Percentiles rank a stretch among this genome's conserved stretches.
These are phyloP conservation scores for Dictyophora rubrovolvata DNA, from an alignment of 768 basidiomycete species.

Conservation along the genomic window DNA sequence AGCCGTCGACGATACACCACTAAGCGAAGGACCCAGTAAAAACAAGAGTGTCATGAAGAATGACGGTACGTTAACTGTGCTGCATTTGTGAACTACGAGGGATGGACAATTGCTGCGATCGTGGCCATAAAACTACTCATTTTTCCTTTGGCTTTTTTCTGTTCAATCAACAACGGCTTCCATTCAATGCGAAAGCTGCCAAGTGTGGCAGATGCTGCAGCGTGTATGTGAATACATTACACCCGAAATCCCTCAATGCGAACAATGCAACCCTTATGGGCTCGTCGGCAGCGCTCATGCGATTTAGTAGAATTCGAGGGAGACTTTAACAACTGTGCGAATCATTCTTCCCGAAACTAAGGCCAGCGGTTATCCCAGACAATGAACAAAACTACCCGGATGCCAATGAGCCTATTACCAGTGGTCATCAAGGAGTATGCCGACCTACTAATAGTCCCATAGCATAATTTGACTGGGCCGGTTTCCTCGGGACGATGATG, in stretches of 20 bases:
- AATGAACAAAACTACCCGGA: too few species aligned
- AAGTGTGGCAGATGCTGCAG: too few species aligned
- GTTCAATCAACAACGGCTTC: constrained; percentile 69
- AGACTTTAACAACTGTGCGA: too few species aligned
- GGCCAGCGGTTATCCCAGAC: too few species aligned
- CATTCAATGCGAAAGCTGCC: constrained; percentile 77
- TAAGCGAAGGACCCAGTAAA: not conserved
- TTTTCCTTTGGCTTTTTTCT: too few species aligned
- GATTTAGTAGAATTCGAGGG: too few species aligned
- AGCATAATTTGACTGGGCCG: too few species aligned
- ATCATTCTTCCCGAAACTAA: too few species aligned
- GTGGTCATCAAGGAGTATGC: too few species aligned
- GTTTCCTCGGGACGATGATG: too few species aligned
- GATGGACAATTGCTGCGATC: not conserved
- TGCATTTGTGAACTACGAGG: not conserved
- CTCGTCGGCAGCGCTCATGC: constrained; percentile 39
- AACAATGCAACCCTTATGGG: constrained; percentile 49
- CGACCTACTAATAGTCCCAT: too few species aligned
- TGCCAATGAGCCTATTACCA: too few species aligned
- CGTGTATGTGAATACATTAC: constrained; percentile 37
- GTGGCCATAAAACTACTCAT: not conserved
- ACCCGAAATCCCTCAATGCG: constrained; percentile 59
- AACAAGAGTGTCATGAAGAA: not conserved
- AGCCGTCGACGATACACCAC: not conserved
- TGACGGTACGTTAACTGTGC: not conserved